A percentile compares a stretch with the other conserved stretches of the same genome.
phyloP scores from a whole-genome alignment of 257 asterid genomes.

The Penstemon davidsonii region DNA sequence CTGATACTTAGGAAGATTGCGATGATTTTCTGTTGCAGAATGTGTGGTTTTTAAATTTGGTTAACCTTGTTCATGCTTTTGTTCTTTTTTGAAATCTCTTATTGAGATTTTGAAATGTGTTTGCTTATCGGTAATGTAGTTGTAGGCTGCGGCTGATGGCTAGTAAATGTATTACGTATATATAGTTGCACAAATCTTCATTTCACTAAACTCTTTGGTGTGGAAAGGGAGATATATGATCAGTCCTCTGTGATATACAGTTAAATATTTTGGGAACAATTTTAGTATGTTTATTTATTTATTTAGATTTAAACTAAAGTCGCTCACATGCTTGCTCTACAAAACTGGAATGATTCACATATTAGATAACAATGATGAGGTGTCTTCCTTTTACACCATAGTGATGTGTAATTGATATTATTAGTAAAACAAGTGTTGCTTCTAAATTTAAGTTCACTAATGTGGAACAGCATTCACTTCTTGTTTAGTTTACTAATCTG shows the following conservation, averaged over 20 bases:
- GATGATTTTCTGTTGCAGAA: neutral
- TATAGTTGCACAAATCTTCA: constrained; percentile 3
- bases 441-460: no score
- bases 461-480: no score
- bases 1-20: constrained; percentile 13
- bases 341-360: no score
- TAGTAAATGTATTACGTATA: neutral
- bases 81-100: neutral
- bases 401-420: no score
- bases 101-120: constrained; percentile 8
- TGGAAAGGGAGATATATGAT: neutral
- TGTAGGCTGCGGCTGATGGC: constrained; percentile 1
- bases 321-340: no score
- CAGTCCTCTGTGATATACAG: neutral
- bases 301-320: no score
- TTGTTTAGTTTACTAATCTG: no score
- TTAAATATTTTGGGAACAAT: no score
- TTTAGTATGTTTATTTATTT: no score
- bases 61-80: constrained; percentile 14
- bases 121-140: constrained; percentile 6
- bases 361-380: no score
- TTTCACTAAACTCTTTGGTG: neutral
- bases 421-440: no score
- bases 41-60: neutral
- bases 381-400: no score